phyloP scores from a whole-genome alignment of 2,329 filamentous ascomycete species.

The Penicillium brasilianum region DNA sequence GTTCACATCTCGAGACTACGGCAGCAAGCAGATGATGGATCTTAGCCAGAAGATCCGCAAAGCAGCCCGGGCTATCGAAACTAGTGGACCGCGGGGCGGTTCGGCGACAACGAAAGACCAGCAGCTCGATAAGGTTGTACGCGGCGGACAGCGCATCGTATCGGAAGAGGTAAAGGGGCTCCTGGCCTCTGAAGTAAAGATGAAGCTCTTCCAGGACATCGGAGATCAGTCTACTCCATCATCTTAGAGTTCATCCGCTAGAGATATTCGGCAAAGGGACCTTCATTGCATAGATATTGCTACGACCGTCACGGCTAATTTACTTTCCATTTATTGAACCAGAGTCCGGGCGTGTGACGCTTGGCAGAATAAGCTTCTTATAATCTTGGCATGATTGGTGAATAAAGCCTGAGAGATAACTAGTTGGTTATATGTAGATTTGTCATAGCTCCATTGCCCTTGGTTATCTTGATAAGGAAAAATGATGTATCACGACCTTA shows the following conservation, averaged over 20 bases:
- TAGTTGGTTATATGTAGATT: not conserved
- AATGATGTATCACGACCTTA: not conserved
- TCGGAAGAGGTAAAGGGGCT: constrained; percentile 58
- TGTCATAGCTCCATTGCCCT: not conserved
- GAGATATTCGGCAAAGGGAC: not conserved
- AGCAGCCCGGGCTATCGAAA: constrained; percentile 55
- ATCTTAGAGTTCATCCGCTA: constrained; percentile 14
- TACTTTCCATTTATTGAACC: constrained; percentile 7
- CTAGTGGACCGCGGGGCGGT: constrained; percentile 35
- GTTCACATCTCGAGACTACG: constrained; percentile 90
- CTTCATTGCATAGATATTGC: constrained; percentile 15
- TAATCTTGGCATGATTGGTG: constrained; percentile 5
- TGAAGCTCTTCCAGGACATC: constrained; percentile 55
- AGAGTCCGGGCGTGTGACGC: constrained; percentile 19
- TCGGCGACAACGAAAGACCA: constrained; percentile 47
- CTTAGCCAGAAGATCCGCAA: constrained; percentile 80
- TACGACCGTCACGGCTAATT: constrained; percentile 25
- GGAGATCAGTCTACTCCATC: constrained; percentile 32
- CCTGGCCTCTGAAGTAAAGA: constrained; percentile 57
- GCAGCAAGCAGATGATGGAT: constrained; percentile 89
- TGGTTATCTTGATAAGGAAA: not conserved
- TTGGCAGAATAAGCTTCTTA: constrained; percentile 15
- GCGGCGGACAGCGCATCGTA: constrained; percentile 62
- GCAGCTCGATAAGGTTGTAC: constrained; percentile 59
- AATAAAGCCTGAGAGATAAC: not conserved